A percentile compares a stretch with the other conserved stretches of the same genome.
Conservation (phyloP, 257 asterid genomes). For the Gentiana dahurica region DNA sequence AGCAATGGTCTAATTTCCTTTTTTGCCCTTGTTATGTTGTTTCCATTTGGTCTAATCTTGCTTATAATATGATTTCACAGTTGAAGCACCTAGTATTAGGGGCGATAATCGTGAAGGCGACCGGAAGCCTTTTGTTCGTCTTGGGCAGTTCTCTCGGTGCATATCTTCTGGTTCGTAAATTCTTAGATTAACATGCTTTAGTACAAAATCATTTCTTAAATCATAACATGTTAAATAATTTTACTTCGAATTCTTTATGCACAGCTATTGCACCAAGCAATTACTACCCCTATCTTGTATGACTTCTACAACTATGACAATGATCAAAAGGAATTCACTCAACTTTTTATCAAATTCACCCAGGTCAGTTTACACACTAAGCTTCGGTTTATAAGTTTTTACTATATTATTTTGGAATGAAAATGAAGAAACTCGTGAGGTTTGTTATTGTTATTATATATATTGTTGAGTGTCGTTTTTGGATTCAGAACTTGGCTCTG, state of each 20-base stretch:
- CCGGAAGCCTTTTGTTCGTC: conserved; percentile 80
- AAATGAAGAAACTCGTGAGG: too few relatives aligned
- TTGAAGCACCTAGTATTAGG: conserved; percentile 66
- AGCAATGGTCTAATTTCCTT: conserved; percentile 11
- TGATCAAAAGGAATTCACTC: conserved; percentile 58
- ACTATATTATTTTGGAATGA: neutral
- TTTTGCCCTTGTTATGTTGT: neutral
- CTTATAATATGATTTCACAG: conserved; percentile 23
- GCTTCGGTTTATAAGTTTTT: neutral
- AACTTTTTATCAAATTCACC: conserved; percentile 59
- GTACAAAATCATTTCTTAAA: neutral
- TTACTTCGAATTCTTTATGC: neutral
- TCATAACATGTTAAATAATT: conserved; percentile 2
- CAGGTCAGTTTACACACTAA: conserved; percentile 37
- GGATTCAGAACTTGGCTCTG: conserved; percentile 58
- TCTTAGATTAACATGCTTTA: neutral
- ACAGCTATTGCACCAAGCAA: conserved; percentile 75
- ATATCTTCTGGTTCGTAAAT: conserved; percentile 45
- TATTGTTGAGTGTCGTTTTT: conserved; percentile 1
- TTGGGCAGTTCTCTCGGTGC: conserved; percentile 88
- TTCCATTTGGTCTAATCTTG: neutral
- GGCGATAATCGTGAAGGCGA: conserved; percentile 52
- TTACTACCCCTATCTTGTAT: conserved; percentile 57
- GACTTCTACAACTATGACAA: conserved; percentile 96
- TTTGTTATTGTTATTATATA: neutral